Conservation (phyloP, 768 basidiomycete genomes). For the Rhodocollybia butyracea region DNA sequence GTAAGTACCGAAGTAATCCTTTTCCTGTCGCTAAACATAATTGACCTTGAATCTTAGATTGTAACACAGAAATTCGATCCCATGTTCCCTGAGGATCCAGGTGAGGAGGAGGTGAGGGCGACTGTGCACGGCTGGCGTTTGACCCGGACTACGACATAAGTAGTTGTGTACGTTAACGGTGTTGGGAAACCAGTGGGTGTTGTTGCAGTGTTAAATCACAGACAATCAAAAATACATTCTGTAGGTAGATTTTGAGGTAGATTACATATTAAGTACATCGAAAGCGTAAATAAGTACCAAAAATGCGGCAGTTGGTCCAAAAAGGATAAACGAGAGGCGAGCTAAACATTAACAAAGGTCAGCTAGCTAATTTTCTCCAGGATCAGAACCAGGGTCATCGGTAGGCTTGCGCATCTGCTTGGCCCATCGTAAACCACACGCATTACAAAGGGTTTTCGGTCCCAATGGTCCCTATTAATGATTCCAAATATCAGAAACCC, state of each 20-base stretch:
- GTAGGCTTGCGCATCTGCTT: constrained; percentile 54
- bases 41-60: not conserved
- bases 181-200: too few relatives aligned
- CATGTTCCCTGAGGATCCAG: constrained; percentile 89
- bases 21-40: not conserved
- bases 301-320: too few relatives aligned
- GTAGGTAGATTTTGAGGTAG: too few relatives aligned
- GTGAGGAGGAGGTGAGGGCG: constrained; percentile 70
- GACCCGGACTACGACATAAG: too few relatives aligned
- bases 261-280: too few relatives aligned
- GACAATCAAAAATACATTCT: too few relatives aligned
- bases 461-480: constrained; percentile 76
- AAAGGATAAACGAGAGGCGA: too few relatives aligned
- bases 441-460: constrained; percentile 97
- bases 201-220: too few relatives aligned
- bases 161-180: too few relatives aligned
- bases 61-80: constrained; percentile 34
- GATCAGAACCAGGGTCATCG: constrained; percentile 31
- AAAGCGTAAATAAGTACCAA: too few relatives aligned
- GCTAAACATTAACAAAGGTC: too few relatives aligned
- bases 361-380: too few relatives aligned
- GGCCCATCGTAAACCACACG: constrained; percentile 92
- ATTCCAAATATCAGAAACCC: not conserved
- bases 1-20: constrained; percentile 41
- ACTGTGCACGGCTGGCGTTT: constrained; percentile 93